phyloP scores from a whole-genome alignment of 2,329 filamentous ascomycete genomes.

The Nothopassalora personata region DNA sequence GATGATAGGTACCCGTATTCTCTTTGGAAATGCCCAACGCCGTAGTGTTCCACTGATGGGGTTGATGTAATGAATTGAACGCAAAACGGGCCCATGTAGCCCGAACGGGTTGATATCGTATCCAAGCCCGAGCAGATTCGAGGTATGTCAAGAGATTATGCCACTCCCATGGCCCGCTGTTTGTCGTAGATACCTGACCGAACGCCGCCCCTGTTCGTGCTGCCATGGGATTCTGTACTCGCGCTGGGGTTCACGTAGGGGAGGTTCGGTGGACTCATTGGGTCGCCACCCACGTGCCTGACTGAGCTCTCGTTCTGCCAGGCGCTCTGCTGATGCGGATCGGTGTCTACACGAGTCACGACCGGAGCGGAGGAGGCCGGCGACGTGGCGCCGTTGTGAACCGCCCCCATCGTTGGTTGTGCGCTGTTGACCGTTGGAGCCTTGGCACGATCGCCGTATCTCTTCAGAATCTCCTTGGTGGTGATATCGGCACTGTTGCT shows the following conservation, averaged over 20 bases:
- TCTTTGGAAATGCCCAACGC: neutral
- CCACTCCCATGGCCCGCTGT: conserved; percentile 24
- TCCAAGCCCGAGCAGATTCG: conserved; percentile 1
- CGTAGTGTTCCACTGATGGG: neutral
- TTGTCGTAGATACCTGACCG: conserved; percentile 23
- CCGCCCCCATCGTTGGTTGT: conserved; percentile 24
- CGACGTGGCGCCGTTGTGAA: conserved; percentile 35
- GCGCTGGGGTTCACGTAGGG: conserved; percentile 27
- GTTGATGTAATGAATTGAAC: neutral
- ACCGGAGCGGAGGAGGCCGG: conserved; percentile 45
- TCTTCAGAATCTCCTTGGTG: conserved; percentile 92
- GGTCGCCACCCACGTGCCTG: conserved; percentile 55
- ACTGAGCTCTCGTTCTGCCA: conserved; percentile 82
- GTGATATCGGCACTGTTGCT: conserved; percentile 80
- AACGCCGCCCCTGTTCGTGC: conserved; percentile 27
- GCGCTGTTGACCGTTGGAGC: conserved; percentile 39
- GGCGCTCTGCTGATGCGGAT: conserved; percentile 63
- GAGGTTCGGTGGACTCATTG: conserved; percentile 24
- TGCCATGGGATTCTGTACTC: conserved; percentile 29
- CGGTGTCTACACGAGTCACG: conserved; percentile 75
- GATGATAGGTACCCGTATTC: neutral
- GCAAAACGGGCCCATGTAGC: neutral
- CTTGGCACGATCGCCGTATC: conserved; percentile 78
- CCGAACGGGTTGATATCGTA: neutral
- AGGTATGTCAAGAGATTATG: neutral